Evolutionary conservation across 768 basidiomycete species (phyloP), one percentile per base, ranked within the genome.

Genomic region (Trametes coccinea): DNA sequence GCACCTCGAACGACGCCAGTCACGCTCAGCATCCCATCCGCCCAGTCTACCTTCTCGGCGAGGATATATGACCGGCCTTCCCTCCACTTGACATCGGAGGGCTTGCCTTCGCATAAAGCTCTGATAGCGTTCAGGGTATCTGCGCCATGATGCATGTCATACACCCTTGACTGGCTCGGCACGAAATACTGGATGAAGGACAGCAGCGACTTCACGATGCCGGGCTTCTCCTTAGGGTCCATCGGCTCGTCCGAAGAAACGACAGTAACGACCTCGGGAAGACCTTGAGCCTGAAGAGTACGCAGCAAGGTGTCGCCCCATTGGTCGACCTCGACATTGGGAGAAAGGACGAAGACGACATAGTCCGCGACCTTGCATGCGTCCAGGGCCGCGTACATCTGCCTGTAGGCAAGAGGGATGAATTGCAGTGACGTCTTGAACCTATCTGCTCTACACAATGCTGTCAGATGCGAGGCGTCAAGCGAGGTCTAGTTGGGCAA

Each of bases 161-260:
- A 90, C 0, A 98, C 80, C 37, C 88, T 82, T 7, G 81, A 76
- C 68, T 95, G 89, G 27, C 82, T 80, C 2, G 96, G 96, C 61
- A 92, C 91, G 74, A 98, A 99, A 76, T 98, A 98, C 65, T 89
- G 88, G 59, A 95, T 87, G 79, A 98, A 99, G 9, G 95, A 97
- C 8, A 96, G 82, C 4, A 98, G 80, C 1, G 94, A 97, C 76
- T 93, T 95, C 57, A 93, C 76, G 49, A 94, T 82, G 16, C 84
- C 84, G 1, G 84, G 69, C 33, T 84, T 85, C 34, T 84, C 76
- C 75, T 93, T 93, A 5, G 76, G 66, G 59, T 88, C 89, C 44
- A 84, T 72, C 3, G 77, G 68, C 11, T 76, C 62, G 57, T 83
- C 78, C 5, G 87, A 81, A 16, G 69, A 65, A 46, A 93, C 82